Evolutionary conservation across 2,329 filamentous ascomycete genomes (phyloP), one percentile per base, ranked within the genome.

Genomic region (Ceratocystiopsis brevicomis): DNA sequence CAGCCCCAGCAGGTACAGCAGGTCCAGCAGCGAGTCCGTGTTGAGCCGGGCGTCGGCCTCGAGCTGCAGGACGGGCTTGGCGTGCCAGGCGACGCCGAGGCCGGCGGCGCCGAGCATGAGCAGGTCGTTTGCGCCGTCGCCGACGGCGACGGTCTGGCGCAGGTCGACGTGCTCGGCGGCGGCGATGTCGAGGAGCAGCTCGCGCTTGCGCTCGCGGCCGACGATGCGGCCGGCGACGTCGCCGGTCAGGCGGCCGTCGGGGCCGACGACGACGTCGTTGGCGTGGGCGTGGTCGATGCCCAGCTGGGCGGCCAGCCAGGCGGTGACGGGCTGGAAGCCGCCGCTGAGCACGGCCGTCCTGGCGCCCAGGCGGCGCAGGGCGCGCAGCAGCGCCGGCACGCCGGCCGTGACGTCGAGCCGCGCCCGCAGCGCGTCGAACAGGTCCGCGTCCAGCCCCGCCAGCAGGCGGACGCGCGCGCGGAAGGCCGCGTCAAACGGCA

Each of bases 321-420:
- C 70, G 0, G 90, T 92, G 49, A 96, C 64, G 0, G 88, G 87
- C 49, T 83, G 75, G 61, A 98, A 98, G 0, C 90, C 90, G 38
- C 90, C 90, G 33, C 85, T 93, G 32, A 95, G 63, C 6, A 98
- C 88, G 0, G 87, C 90, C 2, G 86, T 85, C 62, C 83, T 88
- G 60, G 82, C 80, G 9, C 88, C 88, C 6, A 93, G 63, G 18
- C 71, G 67, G 60, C 82, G 86, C 42, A 98, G 64, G 0, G 78
- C 80, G 47, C 61, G 70, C 49, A 93, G 69, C 16, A 96, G 67
- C 49, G 83, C 74, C 16, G 68, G 71, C 1, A 85, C 87, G 8
- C 90, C 90, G 12, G 76, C 75, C 1, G 90, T 92, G 41, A 94
- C 78, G 19, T 81, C 78, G 43, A 98, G 75, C 0, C 80, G 69